Conservation (phyloP, 805 yeast species). For the Starmerella asiatica region DNA sequence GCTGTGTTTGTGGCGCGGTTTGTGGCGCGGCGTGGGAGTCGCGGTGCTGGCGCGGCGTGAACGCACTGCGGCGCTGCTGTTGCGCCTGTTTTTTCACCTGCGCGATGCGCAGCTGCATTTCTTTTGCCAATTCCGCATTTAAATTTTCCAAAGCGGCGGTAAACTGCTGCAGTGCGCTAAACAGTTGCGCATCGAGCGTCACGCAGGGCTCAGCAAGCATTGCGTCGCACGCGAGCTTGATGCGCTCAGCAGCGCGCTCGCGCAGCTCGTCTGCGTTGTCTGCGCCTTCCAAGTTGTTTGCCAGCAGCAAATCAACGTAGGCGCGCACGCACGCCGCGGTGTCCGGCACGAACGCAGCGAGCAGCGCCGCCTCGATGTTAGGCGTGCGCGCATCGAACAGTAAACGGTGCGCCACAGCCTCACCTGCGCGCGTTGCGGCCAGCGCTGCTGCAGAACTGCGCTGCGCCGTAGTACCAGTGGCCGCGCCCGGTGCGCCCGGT, state of each 20-base stretch:
- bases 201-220: slow-evolving; percentile 55
- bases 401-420: slow-evolving; percentile 64
- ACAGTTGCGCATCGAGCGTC: slow-evolving; percentile 48
- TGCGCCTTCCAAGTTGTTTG: slow-evolving; percentile 3
- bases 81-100: slow-evolving; percentile 11
- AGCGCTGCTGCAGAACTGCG: no score
- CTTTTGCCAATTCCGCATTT: slow-evolving; percentile 38
- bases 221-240: slow-evolving; percentile 41
- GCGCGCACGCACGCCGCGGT: slow-evolving; percentile 1
- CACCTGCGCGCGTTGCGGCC: slow-evolving; percentile 24
- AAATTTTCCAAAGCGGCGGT: slow-evolving; percentile 36
- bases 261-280: slow-evolving; percentile 7
- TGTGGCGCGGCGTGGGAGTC: background rate
- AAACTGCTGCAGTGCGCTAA: slow-evolving; percentile 43
- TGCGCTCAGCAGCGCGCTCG: slow-evolving; percentile 38
- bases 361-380: slow-evolving; percentile 2
- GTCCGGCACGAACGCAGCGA: slow-evolving; percentile 4
- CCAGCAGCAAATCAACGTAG: slow-evolving; percentile 17
- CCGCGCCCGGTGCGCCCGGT: background rate
- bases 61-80: background rate
- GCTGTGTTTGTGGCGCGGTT: no score
- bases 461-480: no score
- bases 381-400: slow-evolving; percentile 29
- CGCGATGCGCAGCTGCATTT: slow-evolving; percentile 38
- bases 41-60: background rate